Evolutionary conservation across 129 eudicot species (phyloP).

Genomic region (Chrysanthemum makinoi): DNA sequence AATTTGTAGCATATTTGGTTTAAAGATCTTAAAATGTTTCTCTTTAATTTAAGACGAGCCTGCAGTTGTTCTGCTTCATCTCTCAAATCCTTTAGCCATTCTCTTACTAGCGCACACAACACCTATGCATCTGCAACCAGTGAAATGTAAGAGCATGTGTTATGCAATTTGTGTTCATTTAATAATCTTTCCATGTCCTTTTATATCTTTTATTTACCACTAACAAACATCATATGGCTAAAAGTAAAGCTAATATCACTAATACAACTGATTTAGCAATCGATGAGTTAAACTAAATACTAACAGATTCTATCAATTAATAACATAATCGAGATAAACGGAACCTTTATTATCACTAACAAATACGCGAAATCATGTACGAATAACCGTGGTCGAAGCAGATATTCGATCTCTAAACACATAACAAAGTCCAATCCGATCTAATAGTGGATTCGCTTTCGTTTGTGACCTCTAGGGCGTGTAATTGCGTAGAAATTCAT

Average conservation of each 20-base stretch:
- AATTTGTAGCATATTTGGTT: constrained; percentile 75
- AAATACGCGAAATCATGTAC: constrained; percentile 28
- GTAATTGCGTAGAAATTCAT: constrained; percentile 82
- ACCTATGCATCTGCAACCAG: constrained; percentile 53
- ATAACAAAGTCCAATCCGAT: constrained; percentile 77
- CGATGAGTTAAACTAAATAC: no score
- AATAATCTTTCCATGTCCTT: constrained; percentile 8
- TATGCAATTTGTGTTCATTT: constrained; percentile 13
- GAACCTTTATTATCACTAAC: background rate
- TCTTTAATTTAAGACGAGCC: constrained; percentile 64
- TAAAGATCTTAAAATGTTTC: constrained; percentile 44
- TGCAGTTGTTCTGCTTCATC: constrained; percentile 63
- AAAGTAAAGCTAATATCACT: background rate
- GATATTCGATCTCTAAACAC: constrained; percentile 48
- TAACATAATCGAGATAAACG: constrained; percentile 11
- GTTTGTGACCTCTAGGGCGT: constrained; percentile 32
- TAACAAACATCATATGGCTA: constrained; percentile 6
- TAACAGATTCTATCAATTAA: background rate
- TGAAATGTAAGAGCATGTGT: constrained; percentile 19
- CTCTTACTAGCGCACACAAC: constrained; percentile 50
- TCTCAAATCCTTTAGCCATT: constrained; percentile 73
- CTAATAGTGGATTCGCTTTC: constrained; percentile 50
- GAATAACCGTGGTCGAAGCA: constrained; percentile 49
- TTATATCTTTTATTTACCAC: constrained; percentile 12
- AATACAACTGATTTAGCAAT: no score